Base-by-base conservation (phyloP, 768 basidiomycete genomes). In the Russula compacta region DNA sequence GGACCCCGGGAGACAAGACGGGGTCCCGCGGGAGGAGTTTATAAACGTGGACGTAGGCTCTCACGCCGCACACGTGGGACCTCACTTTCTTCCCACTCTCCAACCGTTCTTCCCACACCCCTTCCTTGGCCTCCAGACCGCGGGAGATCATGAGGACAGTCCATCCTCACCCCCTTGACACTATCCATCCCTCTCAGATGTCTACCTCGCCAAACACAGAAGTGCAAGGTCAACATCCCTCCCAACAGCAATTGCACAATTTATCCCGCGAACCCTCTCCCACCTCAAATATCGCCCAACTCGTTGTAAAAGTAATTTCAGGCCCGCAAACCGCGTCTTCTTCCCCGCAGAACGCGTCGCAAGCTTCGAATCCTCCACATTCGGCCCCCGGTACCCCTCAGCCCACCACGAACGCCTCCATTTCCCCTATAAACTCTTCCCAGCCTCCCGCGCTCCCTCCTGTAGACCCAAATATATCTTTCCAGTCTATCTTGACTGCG, bases 101-200 rank as follows among this genome's bases (percentile, higher is more conserved):
- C 69, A 70, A 69, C 73, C 74, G 69, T 70, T 70, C 71, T 78
- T 78, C 77, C 77, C 77, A 78, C 77, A 78, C 75, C 73, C 69
- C 70, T 49, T 40, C 43, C 62, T 48, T 58, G 46, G 70, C 71
- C 71, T 69, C 70, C 57, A 29, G 24, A 29, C 24, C 71, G 69
- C 75, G 72, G 74, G 76, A 72, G 75, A 74, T 63, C 69, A 75
- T 75, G 74, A 75, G 74, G 75, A 75, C 74, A 0, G 77, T 75
- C 53, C 76, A 76, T 69, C 66, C 78, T 80, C 15, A 79, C 83
- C 63, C 82, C 70, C 72, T 77, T 73, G 70, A 78, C 71, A 64
- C 63, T 56, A 56, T 65, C 12, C 63, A 65, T 57, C 65, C 65
- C n/a, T 63, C 61, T 58, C 65, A 64, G 53, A 66, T 66, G 65